Evolutionary conservation across 2,329 filamentous ascomycete species (phyloP), one percentile per base, ranked within the genome.

Genomic region (Berkeleyomyces basicola): DNA sequence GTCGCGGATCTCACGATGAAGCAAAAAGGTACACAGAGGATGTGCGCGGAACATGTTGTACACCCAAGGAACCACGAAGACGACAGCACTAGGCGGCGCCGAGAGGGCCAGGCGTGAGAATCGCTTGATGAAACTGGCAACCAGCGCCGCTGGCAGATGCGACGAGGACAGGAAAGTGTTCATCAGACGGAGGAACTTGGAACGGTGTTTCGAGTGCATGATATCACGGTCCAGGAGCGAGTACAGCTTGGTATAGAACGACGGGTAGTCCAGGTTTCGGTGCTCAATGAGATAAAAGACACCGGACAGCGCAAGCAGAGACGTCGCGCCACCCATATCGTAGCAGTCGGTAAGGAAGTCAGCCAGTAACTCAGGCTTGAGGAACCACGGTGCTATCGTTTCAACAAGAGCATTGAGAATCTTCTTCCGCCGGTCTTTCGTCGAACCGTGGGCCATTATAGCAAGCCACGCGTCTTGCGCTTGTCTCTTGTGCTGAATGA

Each of bases 281-380:
- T 93, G 84, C 67, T 88, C 85, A 68, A 99, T 97, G 61, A 99
- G 81, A 71, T 95, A 93, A 76, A 96, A 99, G 55, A 99, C 85
- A 60, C 93, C 93, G 0, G 89, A 95, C 1, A 99, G 78, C 1
- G 95, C 90, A 23, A 96, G 80, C 3, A 99, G 79, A 3, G 93
- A 92, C 58, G 85, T 90, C 11, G 90, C 87, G 53, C 93, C 93
- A 60, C 92, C 90, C 6, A 85, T 77, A 69, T 96, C 81, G 75
- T 95, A 97, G 39, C 86, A 95, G 74, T 93, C 89, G n/a, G 90
- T 96, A 62, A 99, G 76, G 73, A 97, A 99, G 75, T 99, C 93
- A 79, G 96, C 90, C 42, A 99, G 80, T 47, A 95, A 79, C 70
- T 97, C 92, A 1, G 90, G 87, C 66, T 90, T 88, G 58, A 79